Percentiles rank a stretch among this genome's conserved stretches.
phyloP scores from a whole-genome alignment of 495 filamentous ascomycete species.

The Penicillium longicatenatum region DNA sequence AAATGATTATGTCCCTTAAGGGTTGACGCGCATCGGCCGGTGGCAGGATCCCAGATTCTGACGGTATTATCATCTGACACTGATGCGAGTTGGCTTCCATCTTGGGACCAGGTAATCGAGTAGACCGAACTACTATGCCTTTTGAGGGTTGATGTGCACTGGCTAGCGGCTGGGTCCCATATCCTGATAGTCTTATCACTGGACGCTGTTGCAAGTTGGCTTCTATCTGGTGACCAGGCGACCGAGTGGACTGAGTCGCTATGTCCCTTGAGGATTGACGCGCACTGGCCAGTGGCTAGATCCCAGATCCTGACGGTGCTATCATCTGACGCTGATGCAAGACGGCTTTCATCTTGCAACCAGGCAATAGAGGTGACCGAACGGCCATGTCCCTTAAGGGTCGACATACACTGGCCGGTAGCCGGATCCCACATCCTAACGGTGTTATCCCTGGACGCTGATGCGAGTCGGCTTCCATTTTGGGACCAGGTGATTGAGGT shows the following conservation, averaged over 20 bases:
- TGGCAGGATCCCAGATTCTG: slow-evolving; percentile 3
- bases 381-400: background rate
- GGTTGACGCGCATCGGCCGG: background rate
- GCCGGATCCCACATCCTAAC: slow-evolving; percentile 9
- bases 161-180: slow-evolving; percentile 13
- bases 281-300: slow-evolving; percentile 6
- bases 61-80: background rate
- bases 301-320: slow-evolving; percentile 13
- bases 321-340: slow-evolving; percentile 12
- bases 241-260: slow-evolving; percentile 4
- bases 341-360: slow-evolving; percentile 10
- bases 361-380: background rate
- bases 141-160: slow-evolving; percentile 3
- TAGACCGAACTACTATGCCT: background rate
- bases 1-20: background rate
- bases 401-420: slow-evolving; percentile 1
- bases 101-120: slow-evolving; percentile 6
- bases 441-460: background rate
- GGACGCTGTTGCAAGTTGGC: slow-evolving; percentile 13
- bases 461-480: slow-evolving; percentile 6
- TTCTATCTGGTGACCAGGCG: slow-evolving; percentile 18
- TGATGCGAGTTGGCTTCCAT: slow-evolving; percentile 8
- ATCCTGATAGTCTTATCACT: slow-evolving; percentile 7
- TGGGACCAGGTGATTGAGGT: background rate
- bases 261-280: slow-evolving; percentile 9